phyloP scores from a whole-genome alignment of 2,329 filamentous ascomycete species.

The Ceratocystis alfenasii region DNA sequence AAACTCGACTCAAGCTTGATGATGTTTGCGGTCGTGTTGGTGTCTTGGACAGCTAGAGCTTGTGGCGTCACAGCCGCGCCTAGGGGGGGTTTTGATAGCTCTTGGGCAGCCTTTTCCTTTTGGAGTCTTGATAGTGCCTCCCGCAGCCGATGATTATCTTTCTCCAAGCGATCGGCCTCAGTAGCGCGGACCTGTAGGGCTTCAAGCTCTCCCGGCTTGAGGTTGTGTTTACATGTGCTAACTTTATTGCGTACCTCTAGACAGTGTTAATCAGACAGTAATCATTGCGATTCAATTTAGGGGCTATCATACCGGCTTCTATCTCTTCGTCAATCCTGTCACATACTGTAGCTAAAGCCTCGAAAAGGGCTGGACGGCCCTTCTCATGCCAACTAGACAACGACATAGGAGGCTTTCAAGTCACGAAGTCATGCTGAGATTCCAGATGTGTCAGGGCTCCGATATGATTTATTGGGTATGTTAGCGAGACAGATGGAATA shows the following conservation, averaged over 20 bases:
- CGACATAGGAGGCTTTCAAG: conserved; percentile 12
- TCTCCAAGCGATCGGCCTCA: conserved; percentile 31
- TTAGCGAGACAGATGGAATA: not conserved
- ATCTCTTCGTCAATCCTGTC: conserved; percentile 33
- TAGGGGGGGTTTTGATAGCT: not conserved
- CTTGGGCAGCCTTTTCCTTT: conserved; percentile 25
- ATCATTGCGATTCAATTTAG: not conserved
- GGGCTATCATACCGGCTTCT: conserved; percentile 28
- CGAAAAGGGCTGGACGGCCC: conserved; percentile 33
- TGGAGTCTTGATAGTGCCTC: conserved; percentile 28
- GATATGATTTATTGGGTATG: not conserved
- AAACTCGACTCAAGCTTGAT: conserved; percentile 1
- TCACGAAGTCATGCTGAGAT: conserved; percentile 14
- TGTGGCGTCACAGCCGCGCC: conserved; percentile 12
- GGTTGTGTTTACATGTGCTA: conserved; percentile 24
- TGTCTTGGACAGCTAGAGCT: conserved; percentile 12
- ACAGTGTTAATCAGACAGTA: not conserved
- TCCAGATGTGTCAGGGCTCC: not conserved
- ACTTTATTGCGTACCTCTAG: conserved; percentile 23
- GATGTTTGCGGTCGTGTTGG: not conserved
- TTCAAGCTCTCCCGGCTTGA: conserved; percentile 28
- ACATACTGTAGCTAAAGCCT: conserved; percentile 33
- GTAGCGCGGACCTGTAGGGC: conserved; percentile 29
- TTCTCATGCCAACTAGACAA: conserved; percentile 33
- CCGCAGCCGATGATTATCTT: conserved; percentile 35